phyloP scores from a whole-genome alignment of 164 flowering plant genomes.

The Vitis rotundifolia region DNA sequence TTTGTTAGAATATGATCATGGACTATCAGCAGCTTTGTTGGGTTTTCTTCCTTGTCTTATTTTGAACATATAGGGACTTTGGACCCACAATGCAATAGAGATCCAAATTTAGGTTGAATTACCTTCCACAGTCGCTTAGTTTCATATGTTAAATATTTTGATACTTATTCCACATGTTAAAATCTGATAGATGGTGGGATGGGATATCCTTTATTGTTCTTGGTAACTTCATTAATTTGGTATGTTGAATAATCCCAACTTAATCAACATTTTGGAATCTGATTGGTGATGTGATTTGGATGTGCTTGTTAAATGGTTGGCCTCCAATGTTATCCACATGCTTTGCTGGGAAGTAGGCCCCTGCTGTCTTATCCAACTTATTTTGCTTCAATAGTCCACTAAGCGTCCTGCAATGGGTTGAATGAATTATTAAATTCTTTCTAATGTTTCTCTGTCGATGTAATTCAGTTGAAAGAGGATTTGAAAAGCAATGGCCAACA shows the following conservation, averaged over 20 bases:
- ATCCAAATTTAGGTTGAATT: background rate
- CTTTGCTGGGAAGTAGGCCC: background rate
- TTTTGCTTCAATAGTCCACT: background rate
- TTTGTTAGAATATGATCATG: background rate
- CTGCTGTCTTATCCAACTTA: background rate
- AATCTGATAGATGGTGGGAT: too few species aligned
- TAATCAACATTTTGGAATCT: too few species aligned
- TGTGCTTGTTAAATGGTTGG: background rate
- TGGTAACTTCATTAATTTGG: too few species aligned
- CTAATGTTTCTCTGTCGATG: background rate
- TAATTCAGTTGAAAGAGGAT: slow-evolving; percentile 42
- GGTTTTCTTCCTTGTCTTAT: background rate
- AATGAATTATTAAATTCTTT: background rate
- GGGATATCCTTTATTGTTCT: too few species aligned
- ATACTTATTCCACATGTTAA: too few species aligned
- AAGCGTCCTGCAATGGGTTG: background rate
- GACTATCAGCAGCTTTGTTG: background rate
- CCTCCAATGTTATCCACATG: background rate
- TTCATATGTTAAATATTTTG: background rate
- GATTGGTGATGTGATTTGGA: too few species aligned
- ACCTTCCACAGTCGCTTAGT: background rate
- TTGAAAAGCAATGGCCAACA: slow-evolving; percentile 17
- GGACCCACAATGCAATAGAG: too few species aligned
- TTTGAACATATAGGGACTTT: background rate
- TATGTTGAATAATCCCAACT: too few species aligned